Evolutionary conservation across 2,329 filamentous ascomycete species (phyloP), one percentile per base, ranked within the genome.

Genomic region (Periconia digitata): DNA sequence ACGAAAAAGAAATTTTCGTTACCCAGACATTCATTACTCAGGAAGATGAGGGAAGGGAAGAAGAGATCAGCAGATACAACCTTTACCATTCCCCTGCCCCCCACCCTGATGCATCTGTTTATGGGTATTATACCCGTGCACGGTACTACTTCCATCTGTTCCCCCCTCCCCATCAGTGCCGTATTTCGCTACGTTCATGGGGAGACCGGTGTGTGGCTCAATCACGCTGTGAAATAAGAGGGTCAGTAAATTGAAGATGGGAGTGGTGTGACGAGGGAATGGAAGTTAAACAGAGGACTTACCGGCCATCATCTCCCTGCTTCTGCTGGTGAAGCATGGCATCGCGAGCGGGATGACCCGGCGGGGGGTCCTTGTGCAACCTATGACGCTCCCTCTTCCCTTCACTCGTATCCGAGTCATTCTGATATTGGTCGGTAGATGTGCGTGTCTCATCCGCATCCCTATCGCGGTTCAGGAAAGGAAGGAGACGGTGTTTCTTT

Each of bases 391-490:
- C 27, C 8, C 27, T 32, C 5, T 6, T 7, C 24, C 13, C 13
- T 27, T 13, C 13, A 13, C 13, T 27, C 24, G 24, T 27, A 13
- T 6, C 24, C 7, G 24, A 27, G 24, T 27, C 24, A 13, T 7
- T 13, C 24, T 6, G 13, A 13, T 10, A 10, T 10, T 3, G 27
- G 27, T 10, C 5, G 8, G 4, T 32, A 13, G 12, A 15, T 32
- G 12, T 15, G 10, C 10, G 10, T 6, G 24, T 56, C 3, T 46
- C 51, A 27, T 56, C 57, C 41, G 71, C 70, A 50, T 69, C 65
- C 49, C 74, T 74, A 54, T 73, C 66, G n/a, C 70, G 66, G 50
- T 73, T 71, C 23, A 74, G 52, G 55, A 75, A 74, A 17, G 70
- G 66, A 20, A 74, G 56, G 10, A 75, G 53, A 27, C 60, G 55